A percentile compares a stretch with the other conserved stretches of the same genome.
phyloP scores from a whole-genome alignment of 345 rosid species.

The Carallia brachiata region DNA sequence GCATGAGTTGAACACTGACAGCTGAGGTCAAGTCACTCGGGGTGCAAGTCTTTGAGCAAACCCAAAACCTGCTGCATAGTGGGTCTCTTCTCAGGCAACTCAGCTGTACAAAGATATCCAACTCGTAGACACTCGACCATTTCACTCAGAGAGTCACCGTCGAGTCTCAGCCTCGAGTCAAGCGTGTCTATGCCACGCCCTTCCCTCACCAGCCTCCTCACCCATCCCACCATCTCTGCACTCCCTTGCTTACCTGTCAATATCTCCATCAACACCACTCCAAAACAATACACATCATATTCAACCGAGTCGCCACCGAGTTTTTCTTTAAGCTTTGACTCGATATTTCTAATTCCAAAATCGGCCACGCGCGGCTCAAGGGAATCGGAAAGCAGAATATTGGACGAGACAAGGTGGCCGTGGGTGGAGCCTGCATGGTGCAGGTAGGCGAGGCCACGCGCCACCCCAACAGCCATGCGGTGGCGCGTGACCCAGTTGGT shows the following conservation, averaged over 20 bases:
- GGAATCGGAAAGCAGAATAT: conserved; percentile 66
- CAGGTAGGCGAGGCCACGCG: conserved; percentile 91
- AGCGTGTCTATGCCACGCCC: conserved; percentile 59
- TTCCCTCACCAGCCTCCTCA: conserved; percentile 64
- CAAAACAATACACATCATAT: conserved; percentile 67
- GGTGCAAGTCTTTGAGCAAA: conserved; percentile 70
- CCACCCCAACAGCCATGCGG: conserved; percentile 76
- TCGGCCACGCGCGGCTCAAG: conserved; percentile 79
- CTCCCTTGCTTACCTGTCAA: conserved; percentile 64
- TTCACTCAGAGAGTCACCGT: conserved; percentile 52
- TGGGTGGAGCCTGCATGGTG: conserved; percentile 84
- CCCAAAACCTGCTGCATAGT: conserved; percentile 93
- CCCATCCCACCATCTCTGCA: conserved; percentile 49
- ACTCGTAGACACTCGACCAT: conserved; percentile 85
- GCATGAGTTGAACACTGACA: background rate
- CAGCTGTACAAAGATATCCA: conserved; percentile 83
- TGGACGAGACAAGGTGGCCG: conserved; percentile 77
- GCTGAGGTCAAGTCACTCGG: conserved; percentile 15
- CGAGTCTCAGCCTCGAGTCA: conserved; percentile 54
- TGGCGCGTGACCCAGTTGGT: conserved; percentile 76
- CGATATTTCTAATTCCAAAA: conserved; percentile 49
- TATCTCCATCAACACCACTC: conserved; percentile 66
- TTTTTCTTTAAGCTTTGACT: background rate
- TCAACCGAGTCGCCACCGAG: conserved; percentile 23
- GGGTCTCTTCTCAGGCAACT: conserved; percentile 69